Evolutionary conservation across 306 rosid species (phyloP).

Genomic region (Rubus parviflorus): DNA sequence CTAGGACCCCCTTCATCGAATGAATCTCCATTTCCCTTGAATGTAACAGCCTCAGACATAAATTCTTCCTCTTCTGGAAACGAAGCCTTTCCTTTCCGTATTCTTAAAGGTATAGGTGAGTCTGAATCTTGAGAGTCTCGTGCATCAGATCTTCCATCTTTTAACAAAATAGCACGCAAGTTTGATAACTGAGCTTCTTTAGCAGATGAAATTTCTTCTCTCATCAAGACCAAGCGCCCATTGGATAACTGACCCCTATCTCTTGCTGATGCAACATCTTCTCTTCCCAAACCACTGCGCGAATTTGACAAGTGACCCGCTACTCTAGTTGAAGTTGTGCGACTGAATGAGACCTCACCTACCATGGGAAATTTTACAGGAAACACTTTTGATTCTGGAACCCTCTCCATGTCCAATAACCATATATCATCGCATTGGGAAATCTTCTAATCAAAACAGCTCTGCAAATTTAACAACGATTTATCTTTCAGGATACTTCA

Average conservation of each 20-base stretch:
- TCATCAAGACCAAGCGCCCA: conserved; percentile 37
- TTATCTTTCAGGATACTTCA: conserved; percentile 25
- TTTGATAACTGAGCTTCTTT: conserved; percentile 47
- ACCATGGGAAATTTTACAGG: conserved; percentile 50
- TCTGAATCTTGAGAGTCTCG: conserved; percentile 44
- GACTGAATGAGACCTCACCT: conserved; percentile 43
- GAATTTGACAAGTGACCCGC: conserved; percentile 34
- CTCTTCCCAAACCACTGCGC: conserved; percentile 26
- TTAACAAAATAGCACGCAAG: conserved; percentile 50
- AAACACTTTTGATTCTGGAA: conserved; percentile 60
- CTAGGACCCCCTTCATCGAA: conserved; percentile 66
- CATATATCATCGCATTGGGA: conserved; percentile 45
- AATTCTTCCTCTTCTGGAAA: conserved; percentile 54
- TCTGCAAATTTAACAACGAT: conserved; percentile 48
- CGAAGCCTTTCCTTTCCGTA: conserved; percentile 61
- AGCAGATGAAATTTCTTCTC: conserved; percentile 30
- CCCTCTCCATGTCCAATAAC: conserved; percentile 67
- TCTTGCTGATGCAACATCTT: conserved; percentile 30
- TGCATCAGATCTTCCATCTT: conserved; percentile 49
- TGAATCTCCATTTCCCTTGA: conserved; percentile 53
- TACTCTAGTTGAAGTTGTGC: conserved; percentile 34
- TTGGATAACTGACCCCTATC: conserved; percentile 50
- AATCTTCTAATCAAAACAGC: conserved; percentile 22
- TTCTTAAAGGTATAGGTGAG: conserved; percentile 40
- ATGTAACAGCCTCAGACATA: conserved; percentile 46